Base-by-base conservation (phyloP, 73 alveolate genomes). In the Diophrys sp. region DNA sequence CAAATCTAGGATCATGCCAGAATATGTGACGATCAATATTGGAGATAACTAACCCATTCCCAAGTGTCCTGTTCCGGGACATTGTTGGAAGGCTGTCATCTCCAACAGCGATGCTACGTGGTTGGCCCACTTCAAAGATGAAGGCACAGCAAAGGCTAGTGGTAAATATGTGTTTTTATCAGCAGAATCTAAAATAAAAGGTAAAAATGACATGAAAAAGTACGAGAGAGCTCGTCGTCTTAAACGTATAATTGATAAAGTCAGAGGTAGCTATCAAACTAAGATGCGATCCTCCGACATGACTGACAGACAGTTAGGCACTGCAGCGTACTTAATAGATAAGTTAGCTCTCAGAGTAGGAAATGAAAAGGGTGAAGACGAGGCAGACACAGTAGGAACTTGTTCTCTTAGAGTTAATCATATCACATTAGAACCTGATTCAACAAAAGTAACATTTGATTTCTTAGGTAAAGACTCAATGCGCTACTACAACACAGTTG, bases 381-480 rank as follows among this genome's bases (percentile, higher is more conserved):
- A 97, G 87, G 99, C 99, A 25, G 99, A 97, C 75, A 97, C 99
- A 1, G 99, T 97, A 31, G 99, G 99, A 33, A 96, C 99, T 92
- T 97, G 99, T 93, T 94, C 99, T 30, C 80, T 97, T 26, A 94
- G 98, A 75, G 99, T 95, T 29, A 97, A 95, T 75, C 98, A 97
- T 85, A 80, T 96, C 31, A 70, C 69, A 81, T 68, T 95, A 23
- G 89, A 89, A 67, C 96, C 92, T 1, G 92, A 91, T 69, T 26
- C 23, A 1, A 66, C 79, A 79, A 54, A 80, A 44, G 95, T 97
- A 54, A 89, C 94, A 26, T 87, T 97, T 68, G 99, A 97, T 85
- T 97, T 97, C 93, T 83, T 97, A 73, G 99, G 99, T 1, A 97
- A 97, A 78, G 99, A 96, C 83, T 94, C 99, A 23, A 95, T 96